A percentile compares a stretch with the other conserved stretches of the same genome.
These are phyloP conservation scores for Alternaria triticina DNA, from an alignment of 2,329 filamentous ascomycete genomes.

Conservation along the genomic window DNA sequence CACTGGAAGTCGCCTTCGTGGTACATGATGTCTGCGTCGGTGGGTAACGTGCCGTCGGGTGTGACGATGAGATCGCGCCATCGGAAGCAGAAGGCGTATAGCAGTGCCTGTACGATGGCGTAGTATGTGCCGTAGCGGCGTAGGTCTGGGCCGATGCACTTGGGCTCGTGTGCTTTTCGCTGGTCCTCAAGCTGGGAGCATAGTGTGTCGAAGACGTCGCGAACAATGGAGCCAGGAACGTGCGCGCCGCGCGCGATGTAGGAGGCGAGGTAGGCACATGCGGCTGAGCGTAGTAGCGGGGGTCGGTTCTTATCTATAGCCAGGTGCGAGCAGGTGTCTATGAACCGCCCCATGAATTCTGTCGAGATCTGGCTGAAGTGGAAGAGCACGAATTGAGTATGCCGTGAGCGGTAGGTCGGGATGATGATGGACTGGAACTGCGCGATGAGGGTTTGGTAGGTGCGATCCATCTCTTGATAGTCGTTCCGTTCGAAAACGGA, in stretches of 20 bases:
- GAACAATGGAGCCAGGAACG: conserved; percentile 77
- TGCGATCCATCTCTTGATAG: conserved; percentile 69
- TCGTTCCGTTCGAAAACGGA: conserved; percentile 73
- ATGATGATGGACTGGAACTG: conserved; percentile 90
- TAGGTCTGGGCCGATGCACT: conserved; percentile 83
- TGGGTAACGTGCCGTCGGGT: conserved; percentile 52
- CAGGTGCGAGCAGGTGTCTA: conserved; percentile 75
- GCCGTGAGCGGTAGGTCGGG: conserved; percentile 87
- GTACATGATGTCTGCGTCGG: conserved; percentile 62
- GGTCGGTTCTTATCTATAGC: conserved; percentile 70
- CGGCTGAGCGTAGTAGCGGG: conserved; percentile 78
- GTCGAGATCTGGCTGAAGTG: conserved; percentile 88
- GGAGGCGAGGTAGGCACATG: conserved; percentile 90
- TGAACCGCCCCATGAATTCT: conserved; percentile 80
- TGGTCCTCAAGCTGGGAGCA: conserved; percentile 78
- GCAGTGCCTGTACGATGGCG: conserved; percentile 81
- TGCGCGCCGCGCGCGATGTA: conserved; percentile 91
- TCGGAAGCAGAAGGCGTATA: conserved; percentile 97
- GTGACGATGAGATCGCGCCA: conserved; percentile 85
- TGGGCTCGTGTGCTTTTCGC: conserved; percentile 72
- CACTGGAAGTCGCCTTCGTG: conserved; percentile 78
- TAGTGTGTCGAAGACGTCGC: conserved; percentile 80
- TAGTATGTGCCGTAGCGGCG: conserved; percentile 86
- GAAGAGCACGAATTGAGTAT: conserved; percentile 95
- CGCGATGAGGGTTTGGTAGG: conserved; percentile 78